Conservation (phyloP, 2,329 filamentous ascomycete species). For the Polytolypa hystricis region DNA sequence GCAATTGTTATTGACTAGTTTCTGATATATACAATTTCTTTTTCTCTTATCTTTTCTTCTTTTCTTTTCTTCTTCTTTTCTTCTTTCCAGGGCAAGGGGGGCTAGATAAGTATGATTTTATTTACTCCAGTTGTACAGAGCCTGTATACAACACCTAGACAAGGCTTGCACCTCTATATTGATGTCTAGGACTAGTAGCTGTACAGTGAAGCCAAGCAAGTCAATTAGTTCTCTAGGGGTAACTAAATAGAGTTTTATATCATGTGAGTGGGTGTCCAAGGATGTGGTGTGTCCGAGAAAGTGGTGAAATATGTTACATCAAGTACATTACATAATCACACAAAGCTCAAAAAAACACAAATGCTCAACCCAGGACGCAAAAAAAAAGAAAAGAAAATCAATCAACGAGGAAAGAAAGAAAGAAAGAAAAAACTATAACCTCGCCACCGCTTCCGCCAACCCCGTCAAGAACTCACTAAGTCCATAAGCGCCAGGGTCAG, state of each 20-base stretch:
- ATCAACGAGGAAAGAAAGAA: neutral
- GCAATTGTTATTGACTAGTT: neutral
- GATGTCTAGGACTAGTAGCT: constrained; percentile 2
- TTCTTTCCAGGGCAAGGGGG: neutral
- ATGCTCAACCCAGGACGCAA: neutral
- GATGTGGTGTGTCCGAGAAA: too few species aligned
- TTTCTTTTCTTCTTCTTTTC: neutral
- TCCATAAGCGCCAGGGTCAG: constrained; percentile 66
- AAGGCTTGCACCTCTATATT: constrained; percentile 5
- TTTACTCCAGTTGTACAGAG: constrained; percentile 6
- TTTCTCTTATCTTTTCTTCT: neutral
- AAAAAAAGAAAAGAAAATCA: neutral
- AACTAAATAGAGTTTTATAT: too few species aligned
- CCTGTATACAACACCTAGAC: constrained; percentile 4
- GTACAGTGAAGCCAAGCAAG: neutral
- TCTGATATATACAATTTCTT: constrained; percentile 4
- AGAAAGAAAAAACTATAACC: neutral
- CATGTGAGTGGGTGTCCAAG: too few species aligned
- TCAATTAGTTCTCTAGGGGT: too few species aligned
- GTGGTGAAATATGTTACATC: neutral
- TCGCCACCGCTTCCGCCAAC: constrained; percentile 44
- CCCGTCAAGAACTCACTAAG: constrained; percentile 76
- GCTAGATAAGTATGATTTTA: constrained; percentile 3
- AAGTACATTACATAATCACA: neutral
- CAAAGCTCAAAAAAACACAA: neutral